Conservation (phyloP, 2,329 filamentous ascomycete genomes). For the Aspergillus sergii region DNA sequence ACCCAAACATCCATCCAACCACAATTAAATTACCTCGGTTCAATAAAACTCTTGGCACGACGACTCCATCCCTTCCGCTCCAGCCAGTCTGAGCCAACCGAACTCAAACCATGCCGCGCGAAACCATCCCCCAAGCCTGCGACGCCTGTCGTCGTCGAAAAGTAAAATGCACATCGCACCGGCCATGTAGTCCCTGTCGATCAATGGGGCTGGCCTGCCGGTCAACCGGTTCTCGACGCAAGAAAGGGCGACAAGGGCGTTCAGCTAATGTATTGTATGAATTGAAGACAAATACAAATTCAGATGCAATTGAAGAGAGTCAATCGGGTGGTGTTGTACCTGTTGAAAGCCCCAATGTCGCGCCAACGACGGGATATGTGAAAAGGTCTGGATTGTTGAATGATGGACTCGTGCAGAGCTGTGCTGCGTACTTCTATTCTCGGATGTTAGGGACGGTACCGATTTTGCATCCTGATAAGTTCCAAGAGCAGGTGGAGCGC, state of each 20-base stretch:
- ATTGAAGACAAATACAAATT: constrained; percentile 7
- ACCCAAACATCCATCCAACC: too few species aligned
- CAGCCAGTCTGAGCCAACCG: too few species aligned
- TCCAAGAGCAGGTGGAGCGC: constrained; percentile 27
- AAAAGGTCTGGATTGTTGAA: constrained; percentile 12
- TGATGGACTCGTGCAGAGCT: constrained; percentile 13
- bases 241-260: constrained; percentile 26
- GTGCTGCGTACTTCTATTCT: constrained; percentile 25
- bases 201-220: constrained; percentile 21
- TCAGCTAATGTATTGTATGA: constrained; percentile 25
- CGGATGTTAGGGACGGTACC: constrained; percentile 31
- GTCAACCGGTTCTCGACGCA: constrained; percentile 18
- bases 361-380: constrained; percentile 8
- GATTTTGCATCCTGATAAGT: constrained; percentile 25
- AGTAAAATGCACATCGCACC: constrained; percentile 22
- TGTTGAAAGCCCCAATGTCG: background rate
- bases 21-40: too few species aligned
- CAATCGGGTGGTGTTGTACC: background rate
- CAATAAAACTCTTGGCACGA: background rate
- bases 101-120: constrained; percentile 8
- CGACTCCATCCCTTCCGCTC: background rate
- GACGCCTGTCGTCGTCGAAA: constrained; percentile 30
- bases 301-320: background rate
- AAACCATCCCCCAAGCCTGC: constrained; percentile 22
- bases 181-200: constrained; percentile 23